Evolutionary conservation across 176 grass and related monocot species (phyloP).

Genomic region (Tillandsia leiboldiana): DNA sequence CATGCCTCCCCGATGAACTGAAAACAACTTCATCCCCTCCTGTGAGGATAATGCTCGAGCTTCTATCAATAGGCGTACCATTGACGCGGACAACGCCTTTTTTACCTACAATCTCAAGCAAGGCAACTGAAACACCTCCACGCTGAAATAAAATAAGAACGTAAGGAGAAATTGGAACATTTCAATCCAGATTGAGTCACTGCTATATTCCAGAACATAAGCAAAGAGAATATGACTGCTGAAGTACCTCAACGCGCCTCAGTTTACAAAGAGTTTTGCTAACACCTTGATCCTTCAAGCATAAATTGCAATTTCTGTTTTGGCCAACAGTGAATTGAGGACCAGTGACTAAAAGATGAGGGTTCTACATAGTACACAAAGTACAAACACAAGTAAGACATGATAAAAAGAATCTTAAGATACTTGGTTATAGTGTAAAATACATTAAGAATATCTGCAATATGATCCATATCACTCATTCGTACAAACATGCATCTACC

Average conservation of each 20-base stretch:
- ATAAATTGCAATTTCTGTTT: constrained; percentile 58
- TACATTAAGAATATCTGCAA: too few species aligned
- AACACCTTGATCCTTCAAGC: constrained; percentile 63
- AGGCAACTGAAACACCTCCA: constrained; percentile 26
- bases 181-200: neutral
- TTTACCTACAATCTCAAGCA: constrained; percentile 82
- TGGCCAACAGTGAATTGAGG: constrained; percentile 70
- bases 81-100: constrained; percentile 78
- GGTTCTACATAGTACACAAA: constrained; percentile 50
- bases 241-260: constrained; percentile 47
- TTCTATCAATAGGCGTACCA: constrained; percentile 39
- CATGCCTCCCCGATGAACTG: constrained; percentile 61
- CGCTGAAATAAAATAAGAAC: constrained; percentile 20
- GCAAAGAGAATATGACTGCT: constrained; percentile 15
- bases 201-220: constrained; percentile 8
- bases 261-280: constrained; percentile 88
- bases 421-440: too few species aligned
- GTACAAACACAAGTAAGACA: too few species aligned
- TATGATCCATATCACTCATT: too few species aligned
- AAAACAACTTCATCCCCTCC: constrained; percentile 96
- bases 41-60: constrained; percentile 46
- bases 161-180: neutral
- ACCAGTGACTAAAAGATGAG: constrained; percentile 53
- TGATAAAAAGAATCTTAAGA: too few species aligned
- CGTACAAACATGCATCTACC: too few species aligned